Percentiles rank a stretch among this genome's conserved stretches.
These are phyloP conservation scores for Fusarium staphyleae DNA, from an alignment of 2,329 filamentous ascomycete species.

Conservation along the genomic window DNA sequence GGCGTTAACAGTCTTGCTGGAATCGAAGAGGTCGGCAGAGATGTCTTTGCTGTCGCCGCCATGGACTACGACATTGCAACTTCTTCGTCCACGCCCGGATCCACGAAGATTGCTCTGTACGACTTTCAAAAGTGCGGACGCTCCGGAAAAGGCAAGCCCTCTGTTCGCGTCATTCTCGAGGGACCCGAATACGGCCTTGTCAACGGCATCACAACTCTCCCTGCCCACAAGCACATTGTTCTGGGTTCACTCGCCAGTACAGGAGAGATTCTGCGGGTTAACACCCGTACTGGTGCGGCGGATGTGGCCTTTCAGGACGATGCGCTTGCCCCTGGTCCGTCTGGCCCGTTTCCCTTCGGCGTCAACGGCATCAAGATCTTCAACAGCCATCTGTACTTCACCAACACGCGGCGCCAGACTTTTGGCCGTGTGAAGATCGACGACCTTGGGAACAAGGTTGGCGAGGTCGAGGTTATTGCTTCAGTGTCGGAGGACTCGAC, in stretches of 20 bases:
- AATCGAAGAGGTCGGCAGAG: background rate
- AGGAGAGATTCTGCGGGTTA: constrained; percentile 2
- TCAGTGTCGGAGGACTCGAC: background rate
- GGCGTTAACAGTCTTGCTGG: constrained; percentile 2
- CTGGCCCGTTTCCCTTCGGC: background rate
- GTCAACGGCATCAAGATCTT: constrained; percentile 9
- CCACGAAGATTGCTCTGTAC: constrained; percentile 3
- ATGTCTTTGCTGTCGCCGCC: background rate
- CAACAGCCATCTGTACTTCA: constrained; percentile 6
- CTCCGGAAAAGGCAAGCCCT: background rate
- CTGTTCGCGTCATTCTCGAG: background rate
- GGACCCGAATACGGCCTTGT: background rate
- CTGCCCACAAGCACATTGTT: background rate
- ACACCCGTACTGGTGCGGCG: background rate
- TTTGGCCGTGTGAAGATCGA: constrained; percentile 1
- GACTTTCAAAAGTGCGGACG: background rate
- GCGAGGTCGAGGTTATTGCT: background rate
- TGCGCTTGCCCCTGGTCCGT: background rate
- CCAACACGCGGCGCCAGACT: background rate
- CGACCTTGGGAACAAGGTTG: background rate
- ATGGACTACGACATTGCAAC: background rate
- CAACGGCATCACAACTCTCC: constrained; percentile 2
- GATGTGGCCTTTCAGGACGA: background rate
- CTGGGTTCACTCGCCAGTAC: constrained; percentile 8
- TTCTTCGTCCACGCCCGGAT: background rate